These are phyloP conservation scores for Rheum nobile DNA, from an alignment of 148 eudicot species.

Conservation along the genomic window DNA sequence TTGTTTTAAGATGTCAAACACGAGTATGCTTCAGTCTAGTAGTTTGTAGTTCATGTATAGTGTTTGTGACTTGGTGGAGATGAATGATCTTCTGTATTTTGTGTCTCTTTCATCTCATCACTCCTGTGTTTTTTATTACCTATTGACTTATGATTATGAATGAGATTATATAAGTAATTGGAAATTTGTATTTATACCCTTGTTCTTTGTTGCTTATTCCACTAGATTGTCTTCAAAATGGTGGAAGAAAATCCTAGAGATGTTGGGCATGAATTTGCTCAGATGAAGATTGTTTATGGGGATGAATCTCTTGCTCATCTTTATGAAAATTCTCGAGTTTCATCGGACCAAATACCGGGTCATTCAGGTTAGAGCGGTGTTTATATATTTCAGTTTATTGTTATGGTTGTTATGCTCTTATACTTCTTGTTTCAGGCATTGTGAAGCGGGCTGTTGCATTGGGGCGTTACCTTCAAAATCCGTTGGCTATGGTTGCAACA, in stretches of 20 bases:
- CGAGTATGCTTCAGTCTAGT: neutral
- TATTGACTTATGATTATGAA: neutral
- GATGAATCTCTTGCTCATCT: slow-evolving; percentile 92
- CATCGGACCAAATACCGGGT: slow-evolving; percentile 73
- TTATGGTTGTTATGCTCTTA: slow-evolving; percentile 2
- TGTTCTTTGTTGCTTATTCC: neutral
- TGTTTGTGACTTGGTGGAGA: neutral
- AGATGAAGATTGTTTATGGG: slow-evolving; percentile 55
- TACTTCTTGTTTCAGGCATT: slow-evolving; percentile 40
- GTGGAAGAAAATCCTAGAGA: slow-evolving; percentile 94
- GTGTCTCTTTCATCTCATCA: neutral
- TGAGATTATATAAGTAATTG: neutral
- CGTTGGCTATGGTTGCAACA: slow-evolving; percentile 93
- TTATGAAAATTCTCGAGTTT: slow-evolving; percentile 84
- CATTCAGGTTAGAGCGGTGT: slow-evolving; percentile 43
- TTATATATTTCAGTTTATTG: neutral
- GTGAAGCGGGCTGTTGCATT: slow-evolving; percentile 91
- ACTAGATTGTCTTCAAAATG: slow-evolving; percentile 85
- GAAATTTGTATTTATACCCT: neutral
- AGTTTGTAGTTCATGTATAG: neutral
- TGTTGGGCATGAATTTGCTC: slow-evolving; percentile 80
- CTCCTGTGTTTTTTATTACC: neutral
- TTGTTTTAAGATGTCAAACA: neutral
- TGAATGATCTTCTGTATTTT: neutral
- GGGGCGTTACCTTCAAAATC: slow-evolving; percentile 86